Percentiles rank a stretch among this genome's conserved stretches.
These are phyloP conservation scores for Toxicodendron radicans DNA, from an alignment of 345 rosid genomes.

Conservation along the genomic window DNA sequence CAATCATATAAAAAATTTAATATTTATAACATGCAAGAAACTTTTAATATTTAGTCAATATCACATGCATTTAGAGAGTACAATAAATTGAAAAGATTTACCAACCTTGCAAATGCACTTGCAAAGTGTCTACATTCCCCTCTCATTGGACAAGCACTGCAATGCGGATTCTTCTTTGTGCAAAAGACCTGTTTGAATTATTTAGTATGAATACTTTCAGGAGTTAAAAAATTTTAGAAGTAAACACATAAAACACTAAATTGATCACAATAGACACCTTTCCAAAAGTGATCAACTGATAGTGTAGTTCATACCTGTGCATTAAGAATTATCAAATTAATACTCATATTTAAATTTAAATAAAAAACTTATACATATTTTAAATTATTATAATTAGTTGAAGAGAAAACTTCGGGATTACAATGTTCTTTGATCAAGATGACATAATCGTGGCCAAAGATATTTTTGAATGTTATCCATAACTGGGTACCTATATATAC, in stretches of 20 bases:
- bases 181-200: slow-evolving; percentile 56
- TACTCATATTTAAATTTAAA: not conserved
- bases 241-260: too few species aligned
- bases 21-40: too few species aligned
- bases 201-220: not conserved
- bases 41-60: too few species aligned
- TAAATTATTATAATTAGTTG: not conserved
- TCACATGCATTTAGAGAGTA: too few species aligned
- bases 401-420: slow-evolving; percentile 24
- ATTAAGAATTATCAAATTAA: slow-evolving; percentile 3
- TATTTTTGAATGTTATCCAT: slow-evolving; percentile 64
- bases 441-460: slow-evolving; percentile 62
- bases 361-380: not conserved
- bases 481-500: slow-evolving; percentile 50
- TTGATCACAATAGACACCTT: slow-evolving; percentile 42
- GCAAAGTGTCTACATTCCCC: slow-evolving; percentile 78
- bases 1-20: not conserved
- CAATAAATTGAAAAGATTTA: too few species aligned
- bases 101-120: slow-evolving; percentile 72
- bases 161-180: slow-evolving; percentile 69
- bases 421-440: slow-evolving; percentile 53
- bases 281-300: slow-evolving; percentile 79
- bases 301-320: slow-evolving; percentile 64
- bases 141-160: slow-evolving; percentile 79
- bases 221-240: too few species aligned